A percentile compares a stretch with the other conserved stretches of the same genome.
Conservation (phyloP, 1,284 basidiomycete genomes). For the Vanrija pseudolonga region DNA sequence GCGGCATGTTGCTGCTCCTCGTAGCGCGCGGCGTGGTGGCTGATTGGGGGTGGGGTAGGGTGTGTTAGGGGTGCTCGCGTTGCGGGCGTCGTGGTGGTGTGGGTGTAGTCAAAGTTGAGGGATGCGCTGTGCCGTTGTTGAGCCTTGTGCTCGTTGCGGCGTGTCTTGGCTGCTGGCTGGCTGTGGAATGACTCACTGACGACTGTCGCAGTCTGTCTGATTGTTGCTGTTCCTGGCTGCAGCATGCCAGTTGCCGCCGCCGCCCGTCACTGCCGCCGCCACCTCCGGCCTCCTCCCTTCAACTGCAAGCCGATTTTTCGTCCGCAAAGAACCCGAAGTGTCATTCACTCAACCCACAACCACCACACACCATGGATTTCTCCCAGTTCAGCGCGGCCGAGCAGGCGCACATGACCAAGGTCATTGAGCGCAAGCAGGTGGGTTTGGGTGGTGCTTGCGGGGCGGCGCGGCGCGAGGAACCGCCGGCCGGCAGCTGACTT, state of each 20-base stretch:
- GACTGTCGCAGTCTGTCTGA: too few relatives aligned
- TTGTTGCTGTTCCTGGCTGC: too few relatives aligned
- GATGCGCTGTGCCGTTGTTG: neutral
- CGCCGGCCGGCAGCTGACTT: constrained; percentile 1
- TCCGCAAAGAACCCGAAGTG: neutral
- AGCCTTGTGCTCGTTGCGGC: too few relatives aligned
- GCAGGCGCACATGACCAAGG: constrained; percentile 79
- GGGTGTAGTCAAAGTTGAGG: neutral
- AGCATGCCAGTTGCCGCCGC: neutral
- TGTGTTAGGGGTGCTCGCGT: neutral
- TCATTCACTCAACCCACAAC: constrained; percentile 1
- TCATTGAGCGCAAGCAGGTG: constrained; percentile 93
- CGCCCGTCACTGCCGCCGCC: neutral
- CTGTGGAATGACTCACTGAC: too few relatives aligned
- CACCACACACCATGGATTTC: constrained; percentile 65
- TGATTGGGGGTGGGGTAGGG: neutral
- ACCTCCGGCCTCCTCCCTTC: neutral
- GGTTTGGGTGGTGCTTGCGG: constrained; percentile 14
- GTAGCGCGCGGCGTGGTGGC: neutral
- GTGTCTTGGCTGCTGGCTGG: too few relatives aligned
- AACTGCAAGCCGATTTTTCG: neutral
- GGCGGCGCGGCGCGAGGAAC: neutral
- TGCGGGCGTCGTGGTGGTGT: too few relatives aligned
- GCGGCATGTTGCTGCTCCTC: constrained; percentile 5
- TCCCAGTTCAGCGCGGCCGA: constrained; percentile 77